Conservation (phyloP, 2,329 filamentous ascomycete genomes). For the Penicillium janthinellum region DNA sequence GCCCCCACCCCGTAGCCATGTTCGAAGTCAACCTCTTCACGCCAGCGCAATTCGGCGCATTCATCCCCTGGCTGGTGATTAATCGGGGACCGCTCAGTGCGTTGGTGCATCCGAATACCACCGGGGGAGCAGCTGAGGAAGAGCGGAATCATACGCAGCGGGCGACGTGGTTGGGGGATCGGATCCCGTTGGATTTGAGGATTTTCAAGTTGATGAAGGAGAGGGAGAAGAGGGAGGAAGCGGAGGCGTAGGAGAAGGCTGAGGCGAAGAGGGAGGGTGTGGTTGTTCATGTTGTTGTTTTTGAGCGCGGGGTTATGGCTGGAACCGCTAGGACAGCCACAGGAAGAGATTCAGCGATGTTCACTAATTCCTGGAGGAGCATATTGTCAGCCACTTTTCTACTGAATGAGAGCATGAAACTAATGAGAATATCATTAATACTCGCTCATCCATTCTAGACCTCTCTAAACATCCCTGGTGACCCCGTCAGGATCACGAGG, state of each 20-base stretch:
- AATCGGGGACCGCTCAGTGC: constrained; percentile 78
- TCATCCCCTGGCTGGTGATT: constrained; percentile 81
- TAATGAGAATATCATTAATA: neutral
- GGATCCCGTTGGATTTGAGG: constrained; percentile 47
- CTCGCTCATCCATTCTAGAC: neutral
- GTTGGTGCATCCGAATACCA: constrained; percentile 77
- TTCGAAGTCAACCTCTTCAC: constrained; percentile 90
- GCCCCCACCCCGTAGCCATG: constrained; percentile 83
- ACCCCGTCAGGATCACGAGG: constrained; percentile 2
- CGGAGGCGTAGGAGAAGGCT: constrained; percentile 7
- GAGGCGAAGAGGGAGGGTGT: constrained; percentile 3
- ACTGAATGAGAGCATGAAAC: no score
- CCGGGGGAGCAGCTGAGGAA: constrained; percentile 42
- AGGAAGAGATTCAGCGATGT: no score
- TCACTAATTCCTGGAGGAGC: no score
- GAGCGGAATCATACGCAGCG: constrained; percentile 52
- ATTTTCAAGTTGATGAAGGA: constrained; percentile 38
- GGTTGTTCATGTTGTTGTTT: neutral
- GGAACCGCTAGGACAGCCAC: no score
- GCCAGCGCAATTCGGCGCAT: constrained; percentile 84
- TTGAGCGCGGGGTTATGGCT: neutral
- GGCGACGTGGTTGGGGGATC: constrained; percentile 50
- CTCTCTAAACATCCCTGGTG: neutral
- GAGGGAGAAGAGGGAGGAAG: constrained; percentile 22
- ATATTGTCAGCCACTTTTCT: neutral